Conservation (phyloP, 2,329 filamentous ascomycete species). For the Aspergillus udagawae region DNA sequence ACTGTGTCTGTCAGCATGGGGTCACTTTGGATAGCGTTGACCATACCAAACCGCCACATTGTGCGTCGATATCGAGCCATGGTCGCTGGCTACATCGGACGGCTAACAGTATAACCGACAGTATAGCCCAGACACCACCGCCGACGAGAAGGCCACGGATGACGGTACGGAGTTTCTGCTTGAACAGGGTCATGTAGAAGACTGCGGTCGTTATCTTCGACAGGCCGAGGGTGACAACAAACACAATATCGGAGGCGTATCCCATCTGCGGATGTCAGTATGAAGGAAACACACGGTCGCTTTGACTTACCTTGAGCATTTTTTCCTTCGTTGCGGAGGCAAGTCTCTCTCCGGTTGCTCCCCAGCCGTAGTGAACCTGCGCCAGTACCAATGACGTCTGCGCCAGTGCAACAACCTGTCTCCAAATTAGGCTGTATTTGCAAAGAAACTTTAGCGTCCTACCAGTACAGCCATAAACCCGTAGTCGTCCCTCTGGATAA, state of each 20-base stretch:
- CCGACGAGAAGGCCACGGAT: conserved; percentile 22
- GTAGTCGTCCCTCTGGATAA: conserved; percentile 33
- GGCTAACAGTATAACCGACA: conserved; percentile 34
- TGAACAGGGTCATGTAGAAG: conserved; percentile 27
- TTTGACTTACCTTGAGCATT: conserved; percentile 34
- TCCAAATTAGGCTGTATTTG: neutral
- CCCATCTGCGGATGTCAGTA: conserved; percentile 21
- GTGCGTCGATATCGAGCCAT: conserved; percentile 29
- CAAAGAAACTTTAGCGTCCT: conserved; percentile 1
- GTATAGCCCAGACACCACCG: conserved; percentile 29
- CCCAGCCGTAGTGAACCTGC: conserved; percentile 39
- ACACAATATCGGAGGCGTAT: conserved; percentile 41
- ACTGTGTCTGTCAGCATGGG: conserved; percentile 15
- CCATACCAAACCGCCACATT: conserved; percentile 33
- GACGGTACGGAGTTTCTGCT: conserved; percentile 15
- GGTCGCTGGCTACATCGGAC: conserved; percentile 35
- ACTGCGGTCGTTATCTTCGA: conserved; percentile 42
- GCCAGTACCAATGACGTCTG: conserved; percentile 39
- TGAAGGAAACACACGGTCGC: neutral
- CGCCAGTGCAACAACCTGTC: conserved; percentile 29
- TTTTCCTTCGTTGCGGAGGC: conserved; percentile 5
- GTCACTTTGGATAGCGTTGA: neutral
- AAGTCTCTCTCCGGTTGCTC: conserved; percentile 29
- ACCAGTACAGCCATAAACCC: conserved; percentile 30
- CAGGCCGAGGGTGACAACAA: conserved; percentile 36